Base-by-base conservation (phyloP, 2,329 filamentous ascomycete genomes). In the Nemania sp. region DNA sequence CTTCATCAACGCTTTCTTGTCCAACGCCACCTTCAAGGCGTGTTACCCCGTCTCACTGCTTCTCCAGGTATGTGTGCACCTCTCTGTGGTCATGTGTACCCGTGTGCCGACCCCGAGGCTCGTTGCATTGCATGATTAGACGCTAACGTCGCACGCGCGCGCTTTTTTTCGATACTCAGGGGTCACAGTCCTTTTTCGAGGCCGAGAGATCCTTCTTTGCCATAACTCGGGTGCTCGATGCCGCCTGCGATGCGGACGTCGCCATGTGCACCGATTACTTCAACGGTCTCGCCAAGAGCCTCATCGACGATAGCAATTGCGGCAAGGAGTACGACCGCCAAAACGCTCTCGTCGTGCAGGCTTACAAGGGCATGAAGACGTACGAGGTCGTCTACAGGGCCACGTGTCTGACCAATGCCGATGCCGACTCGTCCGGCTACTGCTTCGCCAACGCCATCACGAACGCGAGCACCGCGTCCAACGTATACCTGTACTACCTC, bases 41-140 rank as follows among this genome's bases (percentile, higher is more conserved):
- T 98, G 94, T 77, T 86, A 93, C 67, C 91, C 94, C 0, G 81
- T 97, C 59, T 97, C 93, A 1, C 81, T 97, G 69, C 84, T 98
- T 65, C 80, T 98, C 10, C 86, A 90, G 80, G 90, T 91, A 78
- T 72, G 84, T 72, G 35, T 39, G 35, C 11, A 3, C 13, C 21
- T 46, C 7, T 34, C 21, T 11, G 35, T n/a, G 35, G 6, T 17
- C 42, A 29, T 12, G 11, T 45, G 32, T 42, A 21, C 25, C 21
- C 34, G 32, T 34, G 21, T 37, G 50, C 40, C 35, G 12, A 42
- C 29, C 12, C 12, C 2, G 15, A 40, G 45, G 45, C 45, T n/a
- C 6, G 15, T 17, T 48, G 45, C 45, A 48, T 32, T 45, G 48
- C 25, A 50, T 43, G 52, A 52, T 62, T n/a, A 39, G 50, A 62